Evolutionary conservation across 352 stramenopile species (phyloP).

Genomic region (Aphanomyces stellatus): DNA sequence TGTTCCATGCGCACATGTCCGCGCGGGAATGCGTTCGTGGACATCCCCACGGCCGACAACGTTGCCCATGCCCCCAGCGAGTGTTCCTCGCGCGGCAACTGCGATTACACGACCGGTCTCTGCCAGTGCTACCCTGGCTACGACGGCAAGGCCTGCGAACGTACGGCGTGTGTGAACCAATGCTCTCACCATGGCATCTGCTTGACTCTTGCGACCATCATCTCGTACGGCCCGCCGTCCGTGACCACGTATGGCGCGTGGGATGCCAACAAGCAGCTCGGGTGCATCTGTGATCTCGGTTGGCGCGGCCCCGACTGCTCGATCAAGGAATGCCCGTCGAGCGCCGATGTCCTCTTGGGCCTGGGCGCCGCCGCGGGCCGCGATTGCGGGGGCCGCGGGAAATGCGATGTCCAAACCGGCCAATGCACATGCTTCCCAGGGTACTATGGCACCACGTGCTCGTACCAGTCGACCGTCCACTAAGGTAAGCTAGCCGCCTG

Average conservation of each 20-base stretch:
- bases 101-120: conserved; percentile 82
- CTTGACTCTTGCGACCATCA: conserved; percentile 84
- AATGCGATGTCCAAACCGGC: conserved; percentile 91
- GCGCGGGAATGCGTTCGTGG: conserved; percentile 56
- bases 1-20: conserved; percentile 76
- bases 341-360: conserved; percentile 82
- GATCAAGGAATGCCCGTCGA: conserved; percentile 91
- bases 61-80: conserved; percentile 69
- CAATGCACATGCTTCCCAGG: conserved; percentile 92
- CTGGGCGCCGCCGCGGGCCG: conserved; percentile 66
- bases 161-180: conserved; percentile 91
- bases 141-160: conserved; percentile 86
- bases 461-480: conserved; percentile 69
- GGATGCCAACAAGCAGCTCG: conserved; percentile 90
- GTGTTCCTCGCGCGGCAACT: conserved; percentile 92
- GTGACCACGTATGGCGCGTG: conserved; percentile 61
- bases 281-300: conserved; percentile 91
- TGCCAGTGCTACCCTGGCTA: conserved; percentile 89
- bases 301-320: conserved; percentile 94
- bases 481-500: conserved; percentile 27
- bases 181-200: conserved; percentile 92
- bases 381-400: conserved; percentile 90
- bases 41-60: conserved; percentile 50
- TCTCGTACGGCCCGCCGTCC: conserved; percentile 24
- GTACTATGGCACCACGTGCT: conserved; percentile 92